Evolutionary conservation across 768 basidiomycete genomes (phyloP).

Genomic region (Podaxis sp.): DNA sequence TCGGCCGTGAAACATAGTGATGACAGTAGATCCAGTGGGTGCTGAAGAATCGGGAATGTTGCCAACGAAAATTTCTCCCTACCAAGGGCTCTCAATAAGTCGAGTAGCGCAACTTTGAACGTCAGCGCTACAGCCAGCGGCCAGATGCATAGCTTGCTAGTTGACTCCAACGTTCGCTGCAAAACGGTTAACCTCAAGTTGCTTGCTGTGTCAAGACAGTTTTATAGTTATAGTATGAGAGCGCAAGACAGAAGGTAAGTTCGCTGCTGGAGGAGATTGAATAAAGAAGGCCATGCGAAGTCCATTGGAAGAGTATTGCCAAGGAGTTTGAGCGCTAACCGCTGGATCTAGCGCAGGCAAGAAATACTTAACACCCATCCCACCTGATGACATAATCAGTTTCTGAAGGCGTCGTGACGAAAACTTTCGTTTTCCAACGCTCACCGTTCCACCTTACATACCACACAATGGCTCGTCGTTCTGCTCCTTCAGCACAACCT

Average conservation of each 20-base stretch:
- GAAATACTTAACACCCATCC: too few relatives aligned
- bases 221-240: too few relatives aligned
- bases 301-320: too few relatives aligned
- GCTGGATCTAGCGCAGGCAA: not conserved
- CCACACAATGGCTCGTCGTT: slow-evolving; percentile 65
- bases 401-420: not conserved
- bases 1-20: not conserved
- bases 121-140: too few relatives aligned
- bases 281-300: too few relatives aligned
- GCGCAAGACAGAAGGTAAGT: too few relatives aligned
- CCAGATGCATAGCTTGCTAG: too few relatives aligned
- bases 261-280: too few relatives aligned
- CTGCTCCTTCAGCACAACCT: slow-evolving; percentile 50
- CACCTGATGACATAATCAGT: slow-evolving; percentile 2
- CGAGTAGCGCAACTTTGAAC: not conserved
- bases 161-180: too few relatives aligned
- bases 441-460: slow-evolving; percentile 10
- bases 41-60: not conserved
- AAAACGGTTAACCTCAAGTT: too few relatives aligned
- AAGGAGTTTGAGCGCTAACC: not conserved
- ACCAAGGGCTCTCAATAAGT: not conserved
- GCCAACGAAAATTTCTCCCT: not conserved
- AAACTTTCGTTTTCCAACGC: slow-evolving; percentile 11
- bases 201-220: too few relatives aligned
- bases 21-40: not conserved